Conservation (phyloP, 495 filamentous ascomycete genomes). For the Cryomyces antarcticus region DNA sequence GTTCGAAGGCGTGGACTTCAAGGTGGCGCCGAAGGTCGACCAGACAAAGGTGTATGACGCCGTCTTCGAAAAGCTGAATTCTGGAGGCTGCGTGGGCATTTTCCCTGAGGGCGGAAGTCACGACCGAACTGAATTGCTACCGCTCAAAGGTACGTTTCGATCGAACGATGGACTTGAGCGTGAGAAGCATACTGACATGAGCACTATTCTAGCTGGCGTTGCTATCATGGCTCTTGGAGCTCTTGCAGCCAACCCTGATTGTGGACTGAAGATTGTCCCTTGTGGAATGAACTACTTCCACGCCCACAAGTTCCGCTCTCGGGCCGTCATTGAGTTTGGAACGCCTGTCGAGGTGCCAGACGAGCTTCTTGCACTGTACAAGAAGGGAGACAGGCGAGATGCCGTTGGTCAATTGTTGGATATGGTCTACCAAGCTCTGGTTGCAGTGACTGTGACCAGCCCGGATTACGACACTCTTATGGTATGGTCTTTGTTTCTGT, state of each 20-base stretch:
- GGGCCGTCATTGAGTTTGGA: constrained; percentile 93
- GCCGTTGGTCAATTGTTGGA: constrained; percentile 67
- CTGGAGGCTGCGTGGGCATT: constrained; percentile 82
- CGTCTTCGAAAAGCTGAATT: constrained; percentile 62
- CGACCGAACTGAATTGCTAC: constrained; percentile 80
- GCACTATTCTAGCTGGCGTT: constrained; percentile 48
- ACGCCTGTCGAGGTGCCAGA: constrained; percentile 59
- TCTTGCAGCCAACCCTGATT: constrained; percentile 69
- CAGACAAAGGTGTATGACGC: constrained; percentile 85
- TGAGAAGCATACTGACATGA: too few relatives aligned
- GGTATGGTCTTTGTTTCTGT: constrained; percentile 27
- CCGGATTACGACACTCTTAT: constrained; percentile 96
- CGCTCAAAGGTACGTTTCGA: constrained; percentile 48
- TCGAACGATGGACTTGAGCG: too few relatives aligned
- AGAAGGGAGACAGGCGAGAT: constrained; percentile 58
- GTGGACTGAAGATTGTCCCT: constrained; percentile 94
- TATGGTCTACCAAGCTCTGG: constrained; percentile 64
- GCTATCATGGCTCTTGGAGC: constrained; percentile 96
- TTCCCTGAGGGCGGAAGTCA: constrained; percentile 97
- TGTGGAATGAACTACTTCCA: constrained; percentile 99
- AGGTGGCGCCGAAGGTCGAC: constrained; percentile 81
- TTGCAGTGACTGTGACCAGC: constrained; percentile 76
- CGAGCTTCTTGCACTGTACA: constrained; percentile 73
- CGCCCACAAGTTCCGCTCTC: constrained; percentile 92
- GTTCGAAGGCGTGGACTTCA: constrained; percentile 65